Evolutionary conservation across 2,329 filamentous ascomycete genomes (phyloP), one percentile per base, ranked within the genome.

Genomic region (Erysiphe neolycopersici): DNA sequence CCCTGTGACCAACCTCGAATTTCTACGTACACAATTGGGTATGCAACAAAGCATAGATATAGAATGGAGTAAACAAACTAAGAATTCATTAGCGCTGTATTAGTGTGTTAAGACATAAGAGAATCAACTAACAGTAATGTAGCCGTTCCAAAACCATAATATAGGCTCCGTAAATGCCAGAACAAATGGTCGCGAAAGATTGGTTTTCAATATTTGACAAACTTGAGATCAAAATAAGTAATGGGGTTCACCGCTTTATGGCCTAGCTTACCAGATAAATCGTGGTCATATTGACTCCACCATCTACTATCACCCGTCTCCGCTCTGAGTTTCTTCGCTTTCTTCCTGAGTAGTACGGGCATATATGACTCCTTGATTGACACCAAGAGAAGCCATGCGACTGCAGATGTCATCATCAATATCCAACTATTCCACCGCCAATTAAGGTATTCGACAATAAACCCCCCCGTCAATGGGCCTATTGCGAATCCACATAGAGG

Each of bases 361-460:
- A 73, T 69, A 52, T 91, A 91, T 0, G 81, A 87, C 60, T 92
- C 83, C 47, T 69, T 69, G 41, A 79, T 64, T 1, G 69, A 63
- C 2, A 64, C 54, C 50, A 82, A 68, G 49, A 76, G 60, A 17
- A 67, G 47, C 45, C 75, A 68, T 0, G 71, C 72, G 0, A 68
- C 64, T 0, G 70, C 80, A 0, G 70, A 69, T 10, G 82, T 65
- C 43, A 91, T 85, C 53, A 87, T 60, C 9, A 76, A 69, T 17
- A 89, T 66, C 79, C 81, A 92, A 54, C 80, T 79, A 33, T 76
- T 77, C 82, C 83, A 93, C 29, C 84, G 64, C 85, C 85, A 94
- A 11, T 82, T 83, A 2, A 89, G 63, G 48, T 78, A 73, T 57
- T 84, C 33, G 50, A 59, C 81, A 1, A 79, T 71, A 51, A 92